These are phyloP conservation scores for Auricularia sp. DNA, from an alignment of 768 basidiomycete genomes.

Conservation along the genomic window DNA sequence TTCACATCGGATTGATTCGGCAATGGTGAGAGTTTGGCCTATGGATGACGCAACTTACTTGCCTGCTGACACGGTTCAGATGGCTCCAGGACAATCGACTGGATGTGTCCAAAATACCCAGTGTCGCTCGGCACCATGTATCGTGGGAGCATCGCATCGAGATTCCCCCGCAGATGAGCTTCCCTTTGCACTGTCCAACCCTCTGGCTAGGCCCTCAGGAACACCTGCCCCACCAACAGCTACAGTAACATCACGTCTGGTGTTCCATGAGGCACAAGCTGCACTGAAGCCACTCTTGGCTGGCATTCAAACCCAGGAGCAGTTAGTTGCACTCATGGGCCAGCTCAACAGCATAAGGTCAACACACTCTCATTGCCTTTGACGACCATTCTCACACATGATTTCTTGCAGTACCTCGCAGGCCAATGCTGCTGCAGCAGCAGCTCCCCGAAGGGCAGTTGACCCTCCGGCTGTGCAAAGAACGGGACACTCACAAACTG, in stretches of 20 bases:
- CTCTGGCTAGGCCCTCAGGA: not conserved
- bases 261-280: constrained; percentile 17
- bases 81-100: not conserved
- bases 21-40: constrained; percentile 12
- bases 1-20: constrained; percentile 20
- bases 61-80: not conserved
- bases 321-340: constrained; percentile 15
- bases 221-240: constrained; percentile 11
- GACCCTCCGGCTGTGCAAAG: no score
- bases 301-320: constrained; percentile 18
- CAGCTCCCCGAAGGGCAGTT: no score
- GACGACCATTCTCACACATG: no score
- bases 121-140: not conserved
- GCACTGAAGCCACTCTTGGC: constrained; percentile 15
- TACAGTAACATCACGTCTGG: constrained; percentile 16
- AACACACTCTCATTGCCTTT: no score
- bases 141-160: not conserved
- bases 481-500: no score
- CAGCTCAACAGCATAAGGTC: no score
- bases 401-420: no score
- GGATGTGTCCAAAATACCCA: not conserved
- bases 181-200: constrained; percentile 2
- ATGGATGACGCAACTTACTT: no score
- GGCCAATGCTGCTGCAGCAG: no score
- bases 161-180: not conserved